phyloP scores from a whole-genome alignment of 192 early-diverging fungal species.

The Gaertneriomyces semiglobifer region DNA sequence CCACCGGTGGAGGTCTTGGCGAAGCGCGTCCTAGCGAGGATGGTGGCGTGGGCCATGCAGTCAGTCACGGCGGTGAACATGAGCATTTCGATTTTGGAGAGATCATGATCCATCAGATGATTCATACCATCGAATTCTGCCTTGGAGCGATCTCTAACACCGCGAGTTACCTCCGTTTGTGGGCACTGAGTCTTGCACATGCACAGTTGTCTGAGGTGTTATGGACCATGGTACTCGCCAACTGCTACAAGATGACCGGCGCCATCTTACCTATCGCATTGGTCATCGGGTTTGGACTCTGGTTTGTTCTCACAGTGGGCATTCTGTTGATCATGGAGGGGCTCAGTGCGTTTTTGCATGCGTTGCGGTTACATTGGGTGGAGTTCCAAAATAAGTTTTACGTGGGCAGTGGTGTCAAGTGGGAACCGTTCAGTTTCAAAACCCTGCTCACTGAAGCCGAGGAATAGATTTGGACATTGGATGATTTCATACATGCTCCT shows the following conservation, averaged over 20 bases:
- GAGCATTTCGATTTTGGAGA: slow-evolving; percentile 92
- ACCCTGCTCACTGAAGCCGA: slow-evolving; percentile 31
- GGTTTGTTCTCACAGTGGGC: slow-evolving; percentile 80
- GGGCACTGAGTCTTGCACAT: slow-evolving; percentile 97
- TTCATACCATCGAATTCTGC: slow-evolving; percentile 99
- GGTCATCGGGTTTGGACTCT: slow-evolving; percentile 75
- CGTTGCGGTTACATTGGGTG: slow-evolving; percentile 93
- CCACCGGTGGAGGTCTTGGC: background rate
- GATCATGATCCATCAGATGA: slow-evolving; percentile 93
- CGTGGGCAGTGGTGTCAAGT: slow-evolving; percentile 81
- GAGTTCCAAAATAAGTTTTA: slow-evolving; percentile 99
- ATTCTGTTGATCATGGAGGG: slow-evolving; percentile 86
- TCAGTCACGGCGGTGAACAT: too few relatives aligned
- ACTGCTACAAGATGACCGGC: slow-evolving; percentile 45
- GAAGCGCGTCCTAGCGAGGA: slow-evolving; percentile 19
- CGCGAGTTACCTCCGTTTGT: slow-evolving; percentile 96
- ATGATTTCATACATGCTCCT: background rate
- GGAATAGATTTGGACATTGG: slow-evolving; percentile 13
- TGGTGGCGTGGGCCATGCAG: slow-evolving; percentile 13
- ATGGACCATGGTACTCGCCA: slow-evolving; percentile 86
- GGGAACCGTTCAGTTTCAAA: slow-evolving; percentile 86
- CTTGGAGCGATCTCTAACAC: slow-evolving; percentile 96
- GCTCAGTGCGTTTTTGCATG: slow-evolving; percentile 82
- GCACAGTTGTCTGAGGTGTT: slow-evolving; percentile 95
- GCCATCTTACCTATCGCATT: slow-evolving; percentile 65